Base-by-base conservation (phyloP, 805 yeast species). In the Wickerhamiella shivajii region DNA sequence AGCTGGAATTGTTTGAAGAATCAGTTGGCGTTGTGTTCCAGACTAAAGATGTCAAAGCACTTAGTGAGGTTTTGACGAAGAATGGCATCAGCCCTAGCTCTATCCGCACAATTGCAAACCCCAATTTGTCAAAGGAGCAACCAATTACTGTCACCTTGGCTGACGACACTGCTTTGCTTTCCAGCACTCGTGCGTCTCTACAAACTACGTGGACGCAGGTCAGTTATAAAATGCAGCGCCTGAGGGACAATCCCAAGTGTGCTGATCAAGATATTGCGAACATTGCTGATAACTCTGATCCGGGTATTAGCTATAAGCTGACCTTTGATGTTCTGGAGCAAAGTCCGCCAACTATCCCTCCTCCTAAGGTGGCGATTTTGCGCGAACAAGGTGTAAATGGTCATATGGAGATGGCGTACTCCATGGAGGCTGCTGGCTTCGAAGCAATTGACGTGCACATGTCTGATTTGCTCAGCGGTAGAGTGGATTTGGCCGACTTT, bases 381-480 rank as follows among this genome's bases (percentile, higher is more conserved):
- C 78, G 98, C 62, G 98, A 90, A 56, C 98, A 90, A 61, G 98
- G 98, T 61, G 95, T 90, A 36, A 90, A 90, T 56, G 93, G 96
- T 22, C 94, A 87, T 55, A 80, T 78, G 66, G 98, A 90, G 62
- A 85, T 90, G 96, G 96, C 97, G 2, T 85, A 92, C 81, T 71
- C 87, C 44, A 84, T 90, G 68, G 76, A 76, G 53, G 83, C 76
- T 55, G 94, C 97, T 22, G 98, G 98, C 0, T 90, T 90, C 56
- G 83, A 74, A 14, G 67, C 85, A n/a, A 71, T 80, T 39, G 98
- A 90, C 57, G 93, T 90, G 25, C 96, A 92, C 51, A 90, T 90
- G 98, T 71, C 92, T 14, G 98, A 90, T 55, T 69, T 90, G 39
- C 60, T 85, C 41, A 60, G 67, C 24, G 93, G 93, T 27, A 67